Evolutionary conservation across 352 stramenopile species (phyloP).

Genomic region (Blastocystis sp.): DNA sequence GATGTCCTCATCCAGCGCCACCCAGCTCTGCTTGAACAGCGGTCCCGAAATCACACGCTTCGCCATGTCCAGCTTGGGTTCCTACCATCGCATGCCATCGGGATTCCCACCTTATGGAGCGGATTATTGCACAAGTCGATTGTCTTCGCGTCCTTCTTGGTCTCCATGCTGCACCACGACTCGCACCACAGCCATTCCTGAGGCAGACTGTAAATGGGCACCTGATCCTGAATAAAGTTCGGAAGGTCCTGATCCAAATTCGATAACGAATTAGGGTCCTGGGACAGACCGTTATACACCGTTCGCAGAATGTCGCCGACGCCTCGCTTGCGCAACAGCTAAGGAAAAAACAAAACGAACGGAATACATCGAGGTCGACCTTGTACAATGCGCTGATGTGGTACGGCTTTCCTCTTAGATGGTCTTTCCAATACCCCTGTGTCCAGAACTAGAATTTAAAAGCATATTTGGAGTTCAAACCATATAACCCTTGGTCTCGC

Average conservation of each 20-base stretch:
- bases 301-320: slow-evolving; percentile 86
- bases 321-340: slow-evolving; percentile 64
- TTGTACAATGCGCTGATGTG: slow-evolving; percentile 99
- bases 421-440: slow-evolving; percentile 90
- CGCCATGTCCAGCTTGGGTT: slow-evolving; percentile 98
- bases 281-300: slow-evolving; percentile 88
- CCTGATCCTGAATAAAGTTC: slow-evolving; percentile 85
- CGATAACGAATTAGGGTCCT: slow-evolving; percentile 90
- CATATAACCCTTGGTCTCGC: slow-evolving; percentile 83
- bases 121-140: slow-evolving; percentile 99
- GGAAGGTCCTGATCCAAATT: slow-evolving; percentile 98
- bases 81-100: slow-evolving; percentile 59
- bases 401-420: slow-evolving; percentile 88
- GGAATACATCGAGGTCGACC: slow-evolving; percentile 90
- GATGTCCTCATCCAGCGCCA: slow-evolving; percentile 92
- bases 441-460: slow-evolving; percentile 83
- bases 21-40: slow-evolving; percentile 92
- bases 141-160: slow-evolving; percentile 88
- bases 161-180: slow-evolving; percentile 94
- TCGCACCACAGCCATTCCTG: slow-evolving; percentile 99
- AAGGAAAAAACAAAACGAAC: slow-evolving; percentile 55
- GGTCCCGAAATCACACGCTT: slow-evolving; percentile 89
- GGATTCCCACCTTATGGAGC: slow-evolving; percentile 77
- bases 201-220: slow-evolving; percentile 89
- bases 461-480: slow-evolving; percentile 8